Conservation (phyloP, 148 eudicot genomes). For the Rhododendron henanense region DNA sequence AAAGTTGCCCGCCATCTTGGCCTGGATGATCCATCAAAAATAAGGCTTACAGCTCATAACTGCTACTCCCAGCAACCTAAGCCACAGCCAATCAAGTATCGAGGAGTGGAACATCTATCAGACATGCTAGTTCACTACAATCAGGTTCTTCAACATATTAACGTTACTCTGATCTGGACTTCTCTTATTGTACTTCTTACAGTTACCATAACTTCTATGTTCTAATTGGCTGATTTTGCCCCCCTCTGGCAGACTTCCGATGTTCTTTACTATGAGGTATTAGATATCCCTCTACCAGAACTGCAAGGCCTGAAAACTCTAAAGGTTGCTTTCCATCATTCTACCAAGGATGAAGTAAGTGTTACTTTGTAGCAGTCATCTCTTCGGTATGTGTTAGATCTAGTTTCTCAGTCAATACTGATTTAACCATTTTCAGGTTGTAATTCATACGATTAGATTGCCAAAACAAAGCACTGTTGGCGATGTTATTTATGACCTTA, state of each 20-base stretch:
- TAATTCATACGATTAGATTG: conserved; percentile 63
- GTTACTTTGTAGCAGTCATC: background rate
- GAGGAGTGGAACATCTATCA: conserved; percentile 69
- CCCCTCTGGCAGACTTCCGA: conserved; percentile 58
- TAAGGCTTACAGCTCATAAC: conserved; percentile 89
- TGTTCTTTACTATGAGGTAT: conserved; percentile 87
- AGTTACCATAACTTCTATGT: background rate
- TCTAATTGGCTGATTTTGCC: background rate
- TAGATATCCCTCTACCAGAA: conserved; percentile 94
- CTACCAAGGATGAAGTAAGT: conserved; percentile 79
- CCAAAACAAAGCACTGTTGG: conserved; percentile 86
- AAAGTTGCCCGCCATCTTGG: conserved; percentile 71
- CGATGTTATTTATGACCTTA: conserved; percentile 75
- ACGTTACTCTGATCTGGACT: background rate
- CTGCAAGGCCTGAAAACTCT: conserved; percentile 81
- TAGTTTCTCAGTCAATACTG: conserved; percentile 2
- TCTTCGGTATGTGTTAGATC: background rate
- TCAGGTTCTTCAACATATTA: conserved; percentile 48
- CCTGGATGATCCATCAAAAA: conserved; percentile 82
- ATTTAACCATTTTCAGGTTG: conserved; percentile 46
- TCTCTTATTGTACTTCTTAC: background rate
- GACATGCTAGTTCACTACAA: conserved; percentile 93
- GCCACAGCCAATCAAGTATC: conserved; percentile 76
- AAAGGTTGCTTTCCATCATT: conserved; percentile 80
- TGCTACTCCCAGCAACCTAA: conserved; percentile 99